Evolutionary conservation across 2,329 filamentous ascomycete genomes (phyloP).

Genomic region (Trichoderma polysporum): DNA sequence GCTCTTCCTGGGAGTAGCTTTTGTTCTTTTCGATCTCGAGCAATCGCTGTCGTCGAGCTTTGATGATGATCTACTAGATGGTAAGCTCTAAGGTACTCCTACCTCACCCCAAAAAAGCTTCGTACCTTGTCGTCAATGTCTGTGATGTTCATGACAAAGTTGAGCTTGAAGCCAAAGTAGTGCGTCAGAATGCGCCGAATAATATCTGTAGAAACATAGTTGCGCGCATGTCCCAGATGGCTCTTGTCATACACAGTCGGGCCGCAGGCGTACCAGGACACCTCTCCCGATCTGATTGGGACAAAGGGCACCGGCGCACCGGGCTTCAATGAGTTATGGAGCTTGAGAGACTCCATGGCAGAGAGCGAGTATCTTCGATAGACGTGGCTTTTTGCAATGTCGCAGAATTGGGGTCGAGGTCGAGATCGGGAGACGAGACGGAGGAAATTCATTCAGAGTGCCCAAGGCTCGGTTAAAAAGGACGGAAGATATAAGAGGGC

Average conservation of each 20-base stretch:
- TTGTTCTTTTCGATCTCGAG: constrained; percentile 79
- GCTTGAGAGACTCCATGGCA: constrained; percentile 60
- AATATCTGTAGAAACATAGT: constrained; percentile 90
- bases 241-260: constrained; percentile 83
- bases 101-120: background rate
- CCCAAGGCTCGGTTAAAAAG: constrained; percentile 21
- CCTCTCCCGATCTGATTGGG: constrained; percentile 67
- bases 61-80: constrained; percentile 52
- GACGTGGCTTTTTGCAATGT: constrained; percentile 30
- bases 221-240: constrained; percentile 79
- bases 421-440: constrained; percentile 33
- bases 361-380: constrained; percentile 38
- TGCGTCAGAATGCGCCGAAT: constrained; percentile 78
- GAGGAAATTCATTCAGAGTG: constrained; percentile 39
- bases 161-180: constrained; percentile 79
- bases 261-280: constrained; percentile 87
- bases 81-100: background rate
- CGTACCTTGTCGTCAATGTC: constrained; percentile 74
- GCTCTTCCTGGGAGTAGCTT: constrained; percentile 47
- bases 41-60: constrained; percentile 73
- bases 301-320: constrained; percentile 71
- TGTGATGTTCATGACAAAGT: constrained; percentile 92
- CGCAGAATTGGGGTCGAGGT: constrained; percentile 30
- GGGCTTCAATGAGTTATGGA: constrained; percentile 77
- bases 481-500: constrained; percentile 1